Conservation (phyloP, 2,329 filamentous ascomycete species). For the Fonsecaea monophora region DNA sequence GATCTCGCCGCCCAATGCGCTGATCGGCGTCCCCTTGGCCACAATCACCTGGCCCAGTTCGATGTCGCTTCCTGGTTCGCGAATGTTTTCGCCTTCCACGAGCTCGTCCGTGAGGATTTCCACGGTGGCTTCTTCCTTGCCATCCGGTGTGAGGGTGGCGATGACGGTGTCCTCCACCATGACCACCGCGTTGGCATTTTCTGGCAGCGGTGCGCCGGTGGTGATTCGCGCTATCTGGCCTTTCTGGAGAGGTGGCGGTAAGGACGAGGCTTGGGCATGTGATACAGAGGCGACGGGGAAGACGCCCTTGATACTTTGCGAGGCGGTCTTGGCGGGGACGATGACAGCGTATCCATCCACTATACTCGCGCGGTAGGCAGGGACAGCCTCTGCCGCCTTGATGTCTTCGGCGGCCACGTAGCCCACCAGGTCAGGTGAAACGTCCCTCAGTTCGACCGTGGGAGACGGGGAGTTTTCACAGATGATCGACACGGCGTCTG, state of each 20-base stretch:
- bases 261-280: slow-evolving; percentile 77
- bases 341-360: slow-evolving; percentile 95
- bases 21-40: slow-evolving; percentile 79
- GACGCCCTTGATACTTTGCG: slow-evolving; percentile 69
- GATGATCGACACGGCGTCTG: slow-evolving; percentile 78
- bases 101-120: slow-evolving; percentile 83
- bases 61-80: slow-evolving; percentile 90
- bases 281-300: slow-evolving; percentile 89
- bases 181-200: slow-evolving; percentile 86
- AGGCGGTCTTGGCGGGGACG: slow-evolving; percentile 51
- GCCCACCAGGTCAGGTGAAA: slow-evolving; percentile 69
- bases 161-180: slow-evolving; percentile 96
- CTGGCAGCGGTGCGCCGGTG: slow-evolving; percentile 88
- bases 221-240: slow-evolving; percentile 90
- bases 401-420: slow-evolving; percentile 84
- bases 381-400: slow-evolving; percentile 79
- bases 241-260: slow-evolving; percentile 65
- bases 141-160: slow-evolving; percentile 68
- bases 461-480: slow-evolving; percentile 73
- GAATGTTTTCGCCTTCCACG: slow-evolving; percentile 81
- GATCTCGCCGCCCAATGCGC: slow-evolving; percentile 86
- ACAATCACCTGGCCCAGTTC: slow-evolving; percentile 72
- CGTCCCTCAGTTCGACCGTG: slow-evolving; percentile 65
- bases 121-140: slow-evolving; percentile 82
- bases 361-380: slow-evolving; percentile 92